Evolutionary conservation across 305 asterid genomes (phyloP).

Genomic region (Solanum hybrid): DNA sequence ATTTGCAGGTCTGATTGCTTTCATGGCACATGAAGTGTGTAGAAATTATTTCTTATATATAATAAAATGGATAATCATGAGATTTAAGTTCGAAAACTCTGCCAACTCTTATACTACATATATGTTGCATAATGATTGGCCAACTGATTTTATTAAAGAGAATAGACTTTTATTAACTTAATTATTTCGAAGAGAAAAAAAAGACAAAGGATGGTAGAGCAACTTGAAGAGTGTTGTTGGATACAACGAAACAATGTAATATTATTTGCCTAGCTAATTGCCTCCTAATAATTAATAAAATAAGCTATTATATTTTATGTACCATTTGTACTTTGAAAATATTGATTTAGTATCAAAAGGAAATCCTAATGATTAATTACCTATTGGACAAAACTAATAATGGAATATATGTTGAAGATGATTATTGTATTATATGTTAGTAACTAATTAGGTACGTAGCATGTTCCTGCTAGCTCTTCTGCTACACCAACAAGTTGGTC

Average conservation of each 20-base stretch:
- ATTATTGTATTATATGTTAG: neutral
- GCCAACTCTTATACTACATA: neutral
- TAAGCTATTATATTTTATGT: neutral
- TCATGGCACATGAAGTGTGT: neutral
- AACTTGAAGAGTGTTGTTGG: neutral
- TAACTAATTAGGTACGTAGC: neutral
- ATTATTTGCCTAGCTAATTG: neutral
- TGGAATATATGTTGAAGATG: neutral
- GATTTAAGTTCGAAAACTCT: neutral
- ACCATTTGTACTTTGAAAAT: neutral
- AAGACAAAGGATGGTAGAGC: neutral
- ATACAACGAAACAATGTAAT: neutral
- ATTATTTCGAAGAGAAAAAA: neutral
- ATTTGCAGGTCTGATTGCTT: neutral
- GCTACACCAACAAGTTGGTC: neutral
- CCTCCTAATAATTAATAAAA: neutral
- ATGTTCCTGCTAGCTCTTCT: neutral
- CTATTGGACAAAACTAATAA: neutral
- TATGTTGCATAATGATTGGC: neutral
- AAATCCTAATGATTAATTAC: neutral
- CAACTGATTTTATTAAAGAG: neutral
- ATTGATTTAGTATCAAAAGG: neutral
- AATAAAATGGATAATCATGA: neutral
- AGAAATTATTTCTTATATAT: neutral
- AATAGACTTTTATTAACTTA: neutral